Base-by-base conservation (phyloP, 2,329 filamentous ascomycete species). In the Fusarium tricinctum region DNA sequence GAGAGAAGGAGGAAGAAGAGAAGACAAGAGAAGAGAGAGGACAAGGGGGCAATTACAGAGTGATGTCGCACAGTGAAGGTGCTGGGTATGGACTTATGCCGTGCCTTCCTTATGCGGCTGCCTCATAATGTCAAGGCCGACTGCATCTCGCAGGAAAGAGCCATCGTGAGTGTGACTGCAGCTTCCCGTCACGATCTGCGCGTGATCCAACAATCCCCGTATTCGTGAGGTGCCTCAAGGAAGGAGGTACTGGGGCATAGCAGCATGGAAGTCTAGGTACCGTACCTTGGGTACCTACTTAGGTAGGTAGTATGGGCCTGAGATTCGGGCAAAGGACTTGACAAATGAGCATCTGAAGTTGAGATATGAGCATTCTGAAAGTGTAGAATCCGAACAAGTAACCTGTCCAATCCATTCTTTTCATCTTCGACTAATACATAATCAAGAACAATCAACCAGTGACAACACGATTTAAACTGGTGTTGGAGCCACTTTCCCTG, bases 81-180 rank as follows among this genome's bases (percentile, higher is more conserved):
- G 33, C 6, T 19, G 17, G 9, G 9, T 38, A 38, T 38, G 35
- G 35, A 17, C 7, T n/a, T 38, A 38, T 38, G 35, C 35, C n/a
- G 17, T n/a, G 9, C 7, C n/a, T 38, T 38, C 35, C 23, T 23
- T 19, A 56, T 39, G 47, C 40, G 52, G 49, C 19, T 33, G 44
- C 35, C 47, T 68, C 35, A 13, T 15, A 22, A 43, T 32, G 44
- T 47, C 40, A 57, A 61, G 65, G 65, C 51, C 43, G 26, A 43
- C 51, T 68, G 51, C 60, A 69, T 68, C 44, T 69, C 19, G 55
- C 44, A 66, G 45, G 28, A 50, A 52, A 15, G 52, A 54, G 43
- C 22, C 46, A 63, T 58, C 59, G 20, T 59, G 23, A 22, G 60
- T 69, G 52, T 49, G 49, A 70, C 67, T 70, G 63, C 54, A 61